Evolutionary conservation across 805 yeast species (phyloP), one percentile per base, ranked within the genome.

Genomic region (Nakazawaea holstii): DNA sequence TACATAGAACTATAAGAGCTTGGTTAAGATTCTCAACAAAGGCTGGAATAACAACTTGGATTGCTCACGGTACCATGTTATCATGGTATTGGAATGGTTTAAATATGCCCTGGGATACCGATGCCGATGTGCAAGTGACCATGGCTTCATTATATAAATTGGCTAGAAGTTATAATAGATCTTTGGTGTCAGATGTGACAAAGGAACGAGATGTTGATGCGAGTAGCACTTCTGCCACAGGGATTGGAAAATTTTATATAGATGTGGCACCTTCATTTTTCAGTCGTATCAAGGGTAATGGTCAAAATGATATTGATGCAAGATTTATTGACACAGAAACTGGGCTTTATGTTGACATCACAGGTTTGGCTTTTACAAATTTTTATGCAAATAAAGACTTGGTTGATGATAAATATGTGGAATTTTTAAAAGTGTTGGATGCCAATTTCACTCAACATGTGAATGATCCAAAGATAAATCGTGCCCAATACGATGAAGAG

Each of bases 41-140:
- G 3, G 61, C 69, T 40, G 79, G 78, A 1, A 52, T 79, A 8
- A 61, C 68, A 8, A 70, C 84, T 4, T 81, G 84, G 87, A 66
- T 81, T 7, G 84, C 84, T 1, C 87, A 82, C 58, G 89, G 89
- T 1, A 66, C 84, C 1, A 65, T 82, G 52, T 67, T 80, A 35
- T 79, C 84, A 9, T 80, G 85, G 77, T 67, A 77, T 53, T 79
- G 85, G 76, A 79, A 80, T 56, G 87, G 87, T 0, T 53, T 76
- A 46, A 64, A 69, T 6, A 71, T 82, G 59, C 84, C 86, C 1
- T 82, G 87, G 86, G 89, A 82, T 58, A 69, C 72, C 47, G 89
- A 82, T 59, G 64, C 78, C 43, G 89, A 82, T 63, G 80, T 82
- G 26, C 84, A 82, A 53, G 72, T 82, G 68, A 77, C 87, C 1